These are phyloP conservation scores for Linanthus parryae DNA, from an alignment of 148 eudicot species.

Conservation along the genomic window DNA sequence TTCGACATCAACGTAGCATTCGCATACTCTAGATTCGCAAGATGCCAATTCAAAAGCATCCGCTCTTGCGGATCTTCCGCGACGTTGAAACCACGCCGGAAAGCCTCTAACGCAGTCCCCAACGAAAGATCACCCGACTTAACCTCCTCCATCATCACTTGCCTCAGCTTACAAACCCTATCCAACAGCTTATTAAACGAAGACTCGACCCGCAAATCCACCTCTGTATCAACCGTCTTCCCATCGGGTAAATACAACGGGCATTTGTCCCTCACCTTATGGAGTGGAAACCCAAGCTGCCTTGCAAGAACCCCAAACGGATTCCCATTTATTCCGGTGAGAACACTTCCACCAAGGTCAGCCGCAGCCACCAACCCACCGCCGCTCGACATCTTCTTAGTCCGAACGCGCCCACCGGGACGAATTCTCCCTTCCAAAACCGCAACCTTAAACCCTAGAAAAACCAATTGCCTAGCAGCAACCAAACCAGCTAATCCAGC, in stretches of 20 bases:
- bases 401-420: slow-evolving; percentile 83
- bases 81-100: slow-evolving; percentile 59
- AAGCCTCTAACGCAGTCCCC: slow-evolving; percentile 86
- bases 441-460: slow-evolving; percentile 78
- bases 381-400: slow-evolving; percentile 53
- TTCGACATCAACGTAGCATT: slow-evolving; percentile 79
- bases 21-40: slow-evolving; percentile 92
- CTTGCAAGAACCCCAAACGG: slow-evolving; percentile 89
- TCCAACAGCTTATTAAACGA: slow-evolving; percentile 86
- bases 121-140: slow-evolving; percentile 69
- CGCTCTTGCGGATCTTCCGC: slow-evolving; percentile 73
- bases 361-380: slow-evolving; percentile 76
- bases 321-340: slow-evolving; percentile 94
- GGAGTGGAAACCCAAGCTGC: slow-evolving; percentile 78
- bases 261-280: slow-evolving; percentile 93
- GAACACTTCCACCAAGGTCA: slow-evolving; percentile 87
- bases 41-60: slow-evolving; percentile 94
- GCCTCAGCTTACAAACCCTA: slow-evolving; percentile 96
- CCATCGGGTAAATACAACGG: slow-evolving; percentile 91
- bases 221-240: slow-evolving; percentile 56
- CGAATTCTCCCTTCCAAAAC: slow-evolving; percentile 66
- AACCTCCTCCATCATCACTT: slow-evolving; percentile 80
- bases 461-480: slow-evolving; percentile 69
- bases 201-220: slow-evolving; percentile 67
- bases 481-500: slow-evolving; percentile 81